phyloP scores from a whole-genome alignment of 202 grass and related monocot species.

The Zizania palustris region DNA sequence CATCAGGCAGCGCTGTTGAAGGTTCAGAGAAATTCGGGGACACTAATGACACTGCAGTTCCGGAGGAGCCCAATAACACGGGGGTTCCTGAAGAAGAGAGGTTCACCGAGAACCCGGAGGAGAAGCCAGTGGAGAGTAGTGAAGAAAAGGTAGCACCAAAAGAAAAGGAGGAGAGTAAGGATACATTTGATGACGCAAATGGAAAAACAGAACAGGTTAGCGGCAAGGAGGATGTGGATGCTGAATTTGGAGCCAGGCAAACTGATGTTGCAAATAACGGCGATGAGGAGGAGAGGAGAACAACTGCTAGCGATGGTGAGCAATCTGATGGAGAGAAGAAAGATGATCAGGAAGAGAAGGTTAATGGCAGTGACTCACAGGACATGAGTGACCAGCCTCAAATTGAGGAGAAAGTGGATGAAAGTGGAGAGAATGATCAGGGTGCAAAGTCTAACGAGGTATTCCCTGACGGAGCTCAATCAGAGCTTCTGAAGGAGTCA shows the following conservation, averaged over 20 bases:
- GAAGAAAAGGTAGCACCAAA: conserved; percentile 48
- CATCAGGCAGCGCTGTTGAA: conserved; percentile 41
- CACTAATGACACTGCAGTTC: conserved; percentile 42
- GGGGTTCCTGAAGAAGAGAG: conserved; percentile 53
- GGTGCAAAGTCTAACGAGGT: conserved; percentile 49
- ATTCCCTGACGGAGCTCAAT: conserved; percentile 75
- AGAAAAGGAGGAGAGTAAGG: conserved; percentile 43
- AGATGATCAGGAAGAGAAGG: conserved; percentile 40
- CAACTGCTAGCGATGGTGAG: conserved; percentile 47
- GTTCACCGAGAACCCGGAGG: conserved; percentile 46
- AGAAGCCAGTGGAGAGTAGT: conserved; percentile 43
- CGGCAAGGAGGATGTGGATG: conserved; percentile 29
- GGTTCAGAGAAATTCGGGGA: conserved; percentile 48
- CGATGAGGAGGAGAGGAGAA: conserved; percentile 43
- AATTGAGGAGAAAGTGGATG: conserved; percentile 61
- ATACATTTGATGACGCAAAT: conserved; percentile 59
- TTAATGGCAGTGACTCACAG: conserved; percentile 30
- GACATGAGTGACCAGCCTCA: conserved; percentile 43
- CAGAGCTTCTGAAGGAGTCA: conserved; percentile 89
- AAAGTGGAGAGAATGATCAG: conserved; percentile 62
- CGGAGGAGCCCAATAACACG: conserved; percentile 51
- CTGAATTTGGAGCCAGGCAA: conserved; percentile 16
- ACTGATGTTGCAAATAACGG: conserved; percentile 29
- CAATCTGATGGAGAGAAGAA: conserved; percentile 39
- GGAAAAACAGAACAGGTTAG: conserved; percentile 50